These are phyloP conservation scores for Blastocystis sp. DNA, from an alignment of 352 stramenopile genomes.

Conservation along the genomic window DNA sequence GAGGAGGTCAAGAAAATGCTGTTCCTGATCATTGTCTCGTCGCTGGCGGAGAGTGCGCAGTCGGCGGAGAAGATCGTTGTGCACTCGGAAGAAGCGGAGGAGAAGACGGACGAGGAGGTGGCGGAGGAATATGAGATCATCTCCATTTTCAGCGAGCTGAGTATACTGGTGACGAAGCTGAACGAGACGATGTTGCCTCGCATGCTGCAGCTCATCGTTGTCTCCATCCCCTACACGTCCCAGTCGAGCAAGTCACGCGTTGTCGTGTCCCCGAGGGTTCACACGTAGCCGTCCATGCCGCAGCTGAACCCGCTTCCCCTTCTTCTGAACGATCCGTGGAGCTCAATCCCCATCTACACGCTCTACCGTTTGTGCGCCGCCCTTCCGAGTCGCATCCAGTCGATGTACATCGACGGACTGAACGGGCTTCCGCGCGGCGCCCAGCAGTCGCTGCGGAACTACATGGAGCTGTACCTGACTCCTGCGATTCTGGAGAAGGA, in stretches of 20 bases:
- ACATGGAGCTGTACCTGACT: slow-evolving; percentile 11
- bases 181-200: background rate
- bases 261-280: background rate
- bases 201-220: background rate
- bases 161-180: background rate
- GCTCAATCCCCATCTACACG: background rate
- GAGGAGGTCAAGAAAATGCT: background rate
- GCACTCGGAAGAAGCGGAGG: background rate
- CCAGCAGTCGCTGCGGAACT: background rate
- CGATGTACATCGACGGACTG: slow-evolving; percentile 5
- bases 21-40: background rate
- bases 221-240: background rate
- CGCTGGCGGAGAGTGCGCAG: background rate
- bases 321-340: background rate
- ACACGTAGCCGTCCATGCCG: background rate
- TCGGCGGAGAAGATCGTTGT: background rate
- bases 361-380: background rate
- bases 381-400: background rate
- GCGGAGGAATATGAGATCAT: background rate
- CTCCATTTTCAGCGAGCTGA: background rate
- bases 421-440: background rate
- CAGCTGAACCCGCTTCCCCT: background rate
- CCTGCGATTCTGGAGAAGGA: background rate
- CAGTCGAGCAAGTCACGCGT: slow-evolving; percentile 9
- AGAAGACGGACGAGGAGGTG: background rate